phyloP scores from a whole-genome alignment of 345 rosid genomes.

The Cardiospermum halicacabum region DNA sequence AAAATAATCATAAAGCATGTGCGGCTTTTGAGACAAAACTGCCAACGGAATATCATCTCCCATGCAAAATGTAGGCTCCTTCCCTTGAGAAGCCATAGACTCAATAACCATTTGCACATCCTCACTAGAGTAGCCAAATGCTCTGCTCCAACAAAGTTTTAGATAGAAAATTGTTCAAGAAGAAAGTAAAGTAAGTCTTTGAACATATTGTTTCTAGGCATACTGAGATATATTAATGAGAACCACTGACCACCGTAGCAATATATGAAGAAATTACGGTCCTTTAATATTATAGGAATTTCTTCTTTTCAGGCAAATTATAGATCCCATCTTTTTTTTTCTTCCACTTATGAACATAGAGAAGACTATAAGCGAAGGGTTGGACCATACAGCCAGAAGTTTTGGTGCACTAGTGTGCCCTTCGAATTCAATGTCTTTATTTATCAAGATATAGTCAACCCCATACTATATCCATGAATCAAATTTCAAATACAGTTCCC shows the following conservation, averaged over 20 bases:
- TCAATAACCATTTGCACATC: conserved; percentile 99
- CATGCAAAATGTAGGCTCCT: conserved; percentile 98
- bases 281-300: neutral
- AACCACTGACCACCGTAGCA: neutral
- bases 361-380: neutral
- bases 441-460: neutral
- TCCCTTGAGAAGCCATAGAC: conserved; percentile 93
- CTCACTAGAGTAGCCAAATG: conserved; percentile 97
- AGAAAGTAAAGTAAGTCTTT: neutral
- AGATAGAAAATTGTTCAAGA: conserved; percentile 7
- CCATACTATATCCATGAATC: neutral
- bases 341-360: neutral
- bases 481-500: neutral
- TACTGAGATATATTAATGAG: neutral
- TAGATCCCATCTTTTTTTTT: neutral
- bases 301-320: neutral
- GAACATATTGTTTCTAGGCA: neutral
- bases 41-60: conserved; percentile 94
- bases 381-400: too few relatives aligned
- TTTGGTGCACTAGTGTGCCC: neutral
- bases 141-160: conserved; percentile 46
- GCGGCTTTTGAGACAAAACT: conserved; percentile 77
- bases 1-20: conserved; percentile 93
- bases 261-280: neutral
- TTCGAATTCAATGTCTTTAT: too few relatives aligned